Evolutionary conservation across 2,329 filamentous ascomycete species (phyloP).

Genomic region (Alternaria panax): DNA sequence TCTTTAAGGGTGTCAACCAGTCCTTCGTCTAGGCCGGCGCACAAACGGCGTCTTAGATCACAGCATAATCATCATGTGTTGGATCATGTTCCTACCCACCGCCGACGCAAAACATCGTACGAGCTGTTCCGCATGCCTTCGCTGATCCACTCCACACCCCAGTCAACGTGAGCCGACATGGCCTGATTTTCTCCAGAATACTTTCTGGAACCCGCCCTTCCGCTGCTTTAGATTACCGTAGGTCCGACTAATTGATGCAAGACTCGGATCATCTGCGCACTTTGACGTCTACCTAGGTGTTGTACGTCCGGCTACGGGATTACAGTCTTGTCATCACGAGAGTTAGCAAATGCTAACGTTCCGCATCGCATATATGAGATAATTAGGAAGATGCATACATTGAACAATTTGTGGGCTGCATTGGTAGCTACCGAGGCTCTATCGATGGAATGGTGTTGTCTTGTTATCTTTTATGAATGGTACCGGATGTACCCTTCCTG

Average conservation of each 20-base stretch:
- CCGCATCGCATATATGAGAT: neutral
- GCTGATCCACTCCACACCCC: constrained; percentile 1
- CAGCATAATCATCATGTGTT: constrained; percentile 3
- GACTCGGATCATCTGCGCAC: constrained; percentile 15
- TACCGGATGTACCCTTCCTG: constrained; percentile 2
- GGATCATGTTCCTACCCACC: neutral
- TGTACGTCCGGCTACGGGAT: constrained; percentile 8
- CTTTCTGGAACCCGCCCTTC: neutral
- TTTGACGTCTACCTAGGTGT: neutral
- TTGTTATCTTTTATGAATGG: constrained; percentile 8
- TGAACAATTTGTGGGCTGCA: constrained; percentile 2
- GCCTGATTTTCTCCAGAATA: constrained; percentile 12
- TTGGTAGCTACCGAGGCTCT: constrained; percentile 7
- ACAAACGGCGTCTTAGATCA: constrained; percentile 3
- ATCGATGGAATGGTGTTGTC: neutral
- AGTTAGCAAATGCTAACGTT: neutral
- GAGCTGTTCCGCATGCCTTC: constrained; percentile 5
- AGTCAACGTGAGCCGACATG: constrained; percentile 11
- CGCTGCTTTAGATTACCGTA: constrained; percentile 4
- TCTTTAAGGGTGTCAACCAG: neutral
- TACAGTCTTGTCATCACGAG: constrained; percentile 14
- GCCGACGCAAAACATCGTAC: constrained; percentile 3
- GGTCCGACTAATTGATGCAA: constrained; percentile 9
- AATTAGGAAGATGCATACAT: neutral
- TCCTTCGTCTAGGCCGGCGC: neutral